Base-by-base conservation (phyloP, 208 protist genomes). In the Crithidia acanthocephali region DNA sequence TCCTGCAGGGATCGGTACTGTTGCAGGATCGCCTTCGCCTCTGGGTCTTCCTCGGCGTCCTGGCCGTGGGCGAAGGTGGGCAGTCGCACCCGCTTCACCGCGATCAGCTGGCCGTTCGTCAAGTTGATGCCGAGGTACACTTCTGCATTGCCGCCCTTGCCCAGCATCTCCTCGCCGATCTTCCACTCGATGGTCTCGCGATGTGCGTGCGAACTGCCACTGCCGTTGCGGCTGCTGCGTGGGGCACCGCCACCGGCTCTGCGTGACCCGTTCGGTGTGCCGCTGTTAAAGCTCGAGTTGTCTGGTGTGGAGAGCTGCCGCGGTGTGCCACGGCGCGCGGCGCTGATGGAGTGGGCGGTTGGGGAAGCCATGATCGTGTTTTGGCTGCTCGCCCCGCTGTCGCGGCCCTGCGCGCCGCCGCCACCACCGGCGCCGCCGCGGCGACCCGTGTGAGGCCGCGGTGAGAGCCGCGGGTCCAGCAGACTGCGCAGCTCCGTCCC, bases 81-180 rank as follows among this genome's bases (percentile, higher is more conserved):
- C 30, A 97, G 81, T 25, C 67, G 90, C 63, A 97, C 93, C 3
- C 90, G 86, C 78, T 97, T 97, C 61, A 97, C 90, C 1, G 93
- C 93, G 50, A 97, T 95, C 48, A 97, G 89, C 81, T 92, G 86
- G 13, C 90, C 90, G 61, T 95, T 95, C 0, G 90, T 95, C 15
- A 95, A 68, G 79, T 97, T 97, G 55, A 97, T 95, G 30, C 93
- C 93, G 30, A 97, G 83, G 76, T 83, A 95, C 48, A 97, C 93
- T 73, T 95, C 85, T 27, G 90, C 90, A 58, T 94, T 95, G 37
- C 93, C 93, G 68, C 93, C 93, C 68, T 95, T 94, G 33, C 93
- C 93, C 48, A 97, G 80, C 84, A 95, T 88, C 64, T 95, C 90
- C 70, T 94, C 88, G 20, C 93, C 88, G 61, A 95, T 94, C 79